phyloP scores from a whole-genome alignment of 805 yeast species.

The Cyberlindnera euphorbiae region DNA sequence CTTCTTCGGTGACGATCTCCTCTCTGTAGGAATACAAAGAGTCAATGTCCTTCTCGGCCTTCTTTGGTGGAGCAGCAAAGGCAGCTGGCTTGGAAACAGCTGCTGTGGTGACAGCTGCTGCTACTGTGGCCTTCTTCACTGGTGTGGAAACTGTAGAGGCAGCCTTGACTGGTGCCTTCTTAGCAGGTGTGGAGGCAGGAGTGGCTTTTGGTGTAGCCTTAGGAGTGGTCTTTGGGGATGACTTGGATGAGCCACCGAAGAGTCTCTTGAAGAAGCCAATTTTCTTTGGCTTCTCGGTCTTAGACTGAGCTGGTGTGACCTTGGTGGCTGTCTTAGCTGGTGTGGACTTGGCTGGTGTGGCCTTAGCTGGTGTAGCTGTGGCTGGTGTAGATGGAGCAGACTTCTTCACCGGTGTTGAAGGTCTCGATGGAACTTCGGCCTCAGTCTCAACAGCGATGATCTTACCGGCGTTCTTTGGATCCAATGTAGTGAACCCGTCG shows the following conservation, averaged over 20 bases:
- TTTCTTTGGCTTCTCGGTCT: slow-evolving; percentile 3
- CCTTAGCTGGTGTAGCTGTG: neutral
- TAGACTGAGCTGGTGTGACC: slow-evolving; percentile 3
- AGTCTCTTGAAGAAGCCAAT: slow-evolving; percentile 10
- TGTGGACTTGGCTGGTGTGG: slow-evolving; percentile 2
- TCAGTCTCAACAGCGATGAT: slow-evolving; percentile 1
- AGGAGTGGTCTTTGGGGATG: slow-evolving; percentile 9
- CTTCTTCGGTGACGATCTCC: slow-evolving; percentile 19
- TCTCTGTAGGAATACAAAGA: slow-evolving; percentile 23
- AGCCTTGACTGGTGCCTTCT: slow-evolving; percentile 1
- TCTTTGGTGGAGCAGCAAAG: slow-evolving; percentile 6
- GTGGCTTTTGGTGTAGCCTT: slow-evolving; percentile 8
- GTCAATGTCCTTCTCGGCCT: slow-evolving; percentile 9
- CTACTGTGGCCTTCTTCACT: slow-evolving; percentile 1
- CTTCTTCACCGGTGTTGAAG: too few species aligned
- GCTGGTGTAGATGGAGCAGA: slow-evolving; percentile 4
- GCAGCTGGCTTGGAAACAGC: slow-evolving; percentile 6
- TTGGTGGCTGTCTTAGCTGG: neutral
- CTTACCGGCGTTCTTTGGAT: slow-evolving; percentile 20
- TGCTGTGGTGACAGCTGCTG: slow-evolving; percentile 2
- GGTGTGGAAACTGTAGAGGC: slow-evolving; percentile 1
- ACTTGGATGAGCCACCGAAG: slow-evolving; percentile 5
- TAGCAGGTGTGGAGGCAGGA: slow-evolving; percentile 7
- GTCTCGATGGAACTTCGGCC: neutral
- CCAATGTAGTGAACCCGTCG: slow-evolving; percentile 16